Evolutionary conservation across 495 filamentous ascomycete species (phyloP).

Genomic region (Hapsidospora chrysogenum): DNA sequence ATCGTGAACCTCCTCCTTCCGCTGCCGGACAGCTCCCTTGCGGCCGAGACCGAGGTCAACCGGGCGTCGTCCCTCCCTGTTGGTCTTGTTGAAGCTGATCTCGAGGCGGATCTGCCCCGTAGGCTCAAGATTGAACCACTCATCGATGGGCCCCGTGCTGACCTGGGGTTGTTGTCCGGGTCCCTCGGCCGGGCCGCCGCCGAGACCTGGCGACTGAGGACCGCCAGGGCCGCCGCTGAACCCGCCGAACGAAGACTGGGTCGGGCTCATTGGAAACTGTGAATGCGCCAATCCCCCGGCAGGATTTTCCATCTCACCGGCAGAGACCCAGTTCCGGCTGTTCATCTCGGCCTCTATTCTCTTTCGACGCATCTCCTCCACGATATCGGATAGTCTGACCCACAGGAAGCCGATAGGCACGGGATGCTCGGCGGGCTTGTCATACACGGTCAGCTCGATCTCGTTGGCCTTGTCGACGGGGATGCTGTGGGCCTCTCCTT

Average conservation of each 20-base stretch:
- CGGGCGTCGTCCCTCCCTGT: conserved; percentile 32
- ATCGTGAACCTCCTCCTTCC: conserved; percentile 93
- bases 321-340: conserved; percentile 86
- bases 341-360: conserved; percentile 92
- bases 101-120: conserved; percentile 64
- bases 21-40: conserved; percentile 90
- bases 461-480: conserved; percentile 98
- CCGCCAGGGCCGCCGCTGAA: conserved; percentile 16
- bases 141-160: conserved; percentile 61
- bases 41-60: conserved; percentile 82
- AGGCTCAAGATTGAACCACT: conserved; percentile 94
- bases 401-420: conserved; percentile 90
- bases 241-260: conserved; percentile 24
- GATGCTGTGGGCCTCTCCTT: conserved; percentile 75
- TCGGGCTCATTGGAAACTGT: conserved; percentile 36
- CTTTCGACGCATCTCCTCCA: conserved; percentile 92
- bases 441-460: conserved; percentile 93
- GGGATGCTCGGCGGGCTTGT: conserved; percentile 77
- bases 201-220: conserved; percentile 4
- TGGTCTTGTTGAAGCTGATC: conserved; percentile 64
- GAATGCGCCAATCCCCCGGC: conserved; percentile 19
- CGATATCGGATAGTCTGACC: conserved; percentile 93
- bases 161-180: conserved; percentile 17
- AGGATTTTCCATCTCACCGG: conserved; percentile 69
- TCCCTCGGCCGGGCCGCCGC: conserved; percentile 5